These are phyloP conservation scores for Populus pruinosa DNA, from an alignment of 345 rosid genomes.

Conservation along the genomic window DNA sequence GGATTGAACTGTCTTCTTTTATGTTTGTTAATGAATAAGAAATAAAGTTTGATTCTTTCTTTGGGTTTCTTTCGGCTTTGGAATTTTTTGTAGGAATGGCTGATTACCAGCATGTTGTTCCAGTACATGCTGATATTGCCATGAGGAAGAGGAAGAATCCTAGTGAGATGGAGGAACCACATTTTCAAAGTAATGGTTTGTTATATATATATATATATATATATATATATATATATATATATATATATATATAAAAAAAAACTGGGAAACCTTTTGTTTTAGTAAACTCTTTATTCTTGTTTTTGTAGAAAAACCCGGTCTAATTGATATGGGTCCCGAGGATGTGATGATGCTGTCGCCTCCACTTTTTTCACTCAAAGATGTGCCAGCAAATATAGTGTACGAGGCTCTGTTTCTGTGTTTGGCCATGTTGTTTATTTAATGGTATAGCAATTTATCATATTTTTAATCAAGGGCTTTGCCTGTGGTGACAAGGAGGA, in stretches of 20 bases:
- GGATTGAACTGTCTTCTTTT: constrained; percentile 2
- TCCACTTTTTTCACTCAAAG: constrained; percentile 75
- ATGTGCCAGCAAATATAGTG: constrained; percentile 72
- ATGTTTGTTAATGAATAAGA: neutral
- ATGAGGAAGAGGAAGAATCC: constrained; percentile 62
- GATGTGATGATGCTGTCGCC: constrained; percentile 83
- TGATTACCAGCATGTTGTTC: constrained; percentile 90
- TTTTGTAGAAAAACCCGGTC: constrained; percentile 48
- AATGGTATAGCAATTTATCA: neutral
- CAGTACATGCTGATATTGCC: constrained; percentile 75
- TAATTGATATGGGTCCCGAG: constrained; percentile 69
- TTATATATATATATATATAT: neutral
- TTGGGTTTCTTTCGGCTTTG: neutral
- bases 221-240: too few species aligned
- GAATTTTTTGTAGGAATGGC: constrained; percentile 60
- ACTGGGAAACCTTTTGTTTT: neutral
- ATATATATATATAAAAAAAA: too few species aligned
- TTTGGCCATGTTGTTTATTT: neutral
- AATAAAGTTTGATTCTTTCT: neutral
- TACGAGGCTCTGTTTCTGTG: constrained; percentile 33
- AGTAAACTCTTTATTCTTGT: neutral
- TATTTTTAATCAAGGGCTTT: neutral
- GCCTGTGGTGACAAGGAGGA: neutral
- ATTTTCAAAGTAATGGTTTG: constrained; percentile 37
- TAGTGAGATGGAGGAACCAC: constrained; percentile 49